Conservation (phyloP, 352 stramenopile species). For the Phytopythium helicoides region DNA sequence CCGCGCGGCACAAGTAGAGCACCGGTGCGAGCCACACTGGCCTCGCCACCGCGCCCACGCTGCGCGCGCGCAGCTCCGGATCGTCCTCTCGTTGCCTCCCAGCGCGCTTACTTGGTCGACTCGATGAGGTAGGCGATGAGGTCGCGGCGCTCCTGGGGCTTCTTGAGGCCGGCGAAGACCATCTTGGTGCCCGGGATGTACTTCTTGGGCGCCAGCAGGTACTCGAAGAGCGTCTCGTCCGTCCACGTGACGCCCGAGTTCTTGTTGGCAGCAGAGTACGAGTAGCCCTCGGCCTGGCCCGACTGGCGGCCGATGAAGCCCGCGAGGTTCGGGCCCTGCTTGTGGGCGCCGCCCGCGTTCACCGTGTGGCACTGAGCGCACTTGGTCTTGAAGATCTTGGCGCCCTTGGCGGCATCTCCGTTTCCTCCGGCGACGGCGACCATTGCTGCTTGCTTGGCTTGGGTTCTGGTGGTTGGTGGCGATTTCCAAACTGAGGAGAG, state of each 20-base stretch:
- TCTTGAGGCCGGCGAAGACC: constrained; percentile 99
- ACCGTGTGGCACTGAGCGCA: constrained; percentile 95
- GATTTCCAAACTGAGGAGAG: constrained; percentile 58
- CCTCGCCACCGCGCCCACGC: background rate
- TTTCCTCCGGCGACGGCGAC: background rate
- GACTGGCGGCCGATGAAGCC: constrained; percentile 97
- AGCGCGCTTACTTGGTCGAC: constrained; percentile 33
- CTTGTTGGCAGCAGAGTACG: constrained; percentile 99
- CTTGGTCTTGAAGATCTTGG: constrained; percentile 98
- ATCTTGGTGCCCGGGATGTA: constrained; percentile 99
- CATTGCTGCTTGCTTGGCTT: constrained; percentile 15
- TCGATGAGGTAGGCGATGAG: constrained; percentile 99
- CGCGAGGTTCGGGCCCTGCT: constrained; percentile 98
- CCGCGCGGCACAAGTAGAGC: background rate
- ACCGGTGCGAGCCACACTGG: background rate
- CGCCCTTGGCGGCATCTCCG: constrained; percentile 85
- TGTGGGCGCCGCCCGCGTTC: constrained; percentile 91
- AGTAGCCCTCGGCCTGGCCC: constrained; percentile 96
- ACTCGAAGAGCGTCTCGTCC: constrained; percentile 98
- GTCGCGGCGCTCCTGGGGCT: constrained; percentile 95
- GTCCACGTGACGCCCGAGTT: constrained; percentile 96
- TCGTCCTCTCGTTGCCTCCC: background rate
- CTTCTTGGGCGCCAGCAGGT: constrained; percentile 99
- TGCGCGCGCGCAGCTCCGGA: background rate
- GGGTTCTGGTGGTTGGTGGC: constrained; percentile 32